phyloP scores from a whole-genome alignment of 331 rosid species.

The Malus hybrid region DNA sequence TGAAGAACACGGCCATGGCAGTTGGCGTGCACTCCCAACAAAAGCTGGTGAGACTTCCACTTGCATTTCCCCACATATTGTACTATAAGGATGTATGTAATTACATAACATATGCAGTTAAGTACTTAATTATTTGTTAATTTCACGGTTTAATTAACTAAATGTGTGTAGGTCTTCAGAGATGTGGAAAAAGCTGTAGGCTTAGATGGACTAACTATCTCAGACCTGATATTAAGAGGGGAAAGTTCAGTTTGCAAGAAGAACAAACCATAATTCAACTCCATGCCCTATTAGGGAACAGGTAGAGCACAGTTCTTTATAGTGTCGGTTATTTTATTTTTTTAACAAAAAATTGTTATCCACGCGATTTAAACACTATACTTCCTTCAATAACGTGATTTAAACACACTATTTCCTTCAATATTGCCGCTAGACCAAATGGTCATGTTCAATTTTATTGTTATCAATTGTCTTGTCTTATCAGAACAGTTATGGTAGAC shows the following conservation, averaged over 20 bases:
- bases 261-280: constrained; percentile 98
- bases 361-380: neutral
- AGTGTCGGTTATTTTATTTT: neutral
- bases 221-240: constrained; percentile 97
- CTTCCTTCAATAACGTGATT: neutral
- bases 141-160: neutral
- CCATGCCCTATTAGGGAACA: constrained; percentile 96
- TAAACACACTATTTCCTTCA: neutral
- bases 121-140: neutral
- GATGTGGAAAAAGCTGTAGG: constrained; percentile 99
- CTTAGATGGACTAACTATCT: constrained; percentile 97
- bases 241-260: constrained; percentile 96
- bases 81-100: neutral
- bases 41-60: constrained; percentile 61
- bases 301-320: constrained; percentile 32
- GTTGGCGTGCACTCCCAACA: constrained; percentile 96
- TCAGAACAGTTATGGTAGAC: neutral
- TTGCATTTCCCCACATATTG: neutral
- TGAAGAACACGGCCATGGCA: constrained; percentile 98
- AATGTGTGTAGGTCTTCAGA: constrained; percentile 63
- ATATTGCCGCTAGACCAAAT: neutral
- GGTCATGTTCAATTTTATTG: neutral
- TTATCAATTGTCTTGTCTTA: neutral
- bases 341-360: neutral
- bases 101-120: neutral